Evolutionary conservation across 805 yeast species (phyloP), one percentile per base, ranked within the genome.

Genomic region (Lipomyces spencermartinsiae): DNA sequence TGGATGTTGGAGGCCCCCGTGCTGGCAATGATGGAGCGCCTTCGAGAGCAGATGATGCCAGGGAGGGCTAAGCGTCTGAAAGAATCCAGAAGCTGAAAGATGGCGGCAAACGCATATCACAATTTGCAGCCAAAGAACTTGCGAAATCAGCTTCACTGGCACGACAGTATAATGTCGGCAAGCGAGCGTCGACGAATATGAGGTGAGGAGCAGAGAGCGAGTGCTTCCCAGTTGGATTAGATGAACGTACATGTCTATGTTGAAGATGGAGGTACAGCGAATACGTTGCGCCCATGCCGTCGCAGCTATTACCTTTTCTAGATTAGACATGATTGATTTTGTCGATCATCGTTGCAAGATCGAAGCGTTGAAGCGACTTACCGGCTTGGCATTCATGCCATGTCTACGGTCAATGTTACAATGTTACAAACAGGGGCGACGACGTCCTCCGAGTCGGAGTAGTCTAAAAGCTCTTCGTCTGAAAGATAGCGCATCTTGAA

Each of bases 221-320:
- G 31, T 51, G 55, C 55, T 51, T 51, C 55, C 31, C 55, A 19
- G 31, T 51, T 51, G 5, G 33, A 5, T 25, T 51, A 51, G 55
- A 19, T 22, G 55, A 7, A 51, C 16, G 55, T 4, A 51, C 33
- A 2, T 51, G 55, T 51, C 2, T 25, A 5, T 51, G 55, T 51
- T 10, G 55, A 22, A 19, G 55, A 19, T 51, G 55, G 55, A 51
- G 12, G 2, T 51, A 51, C 31, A 8, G 31, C 31, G 55, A n/a
- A 14, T 51, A 19, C 55, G 29, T 19, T 51, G 55, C 55, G 55
- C 55, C 12, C 55, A 51, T 51, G 55, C 55, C n/a, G 55, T 51
- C 16, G 55, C 55, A 10, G 55, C 55, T n/a, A 51, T 51, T 25
- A 51, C 16, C 16, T 51, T 51, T 51, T 22, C 55, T 6, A 1